Evolutionary conservation across 257 asterid genomes (phyloP), one percentile per base, ranked within the genome.

Genomic region (Lycium barbarum): DNA sequence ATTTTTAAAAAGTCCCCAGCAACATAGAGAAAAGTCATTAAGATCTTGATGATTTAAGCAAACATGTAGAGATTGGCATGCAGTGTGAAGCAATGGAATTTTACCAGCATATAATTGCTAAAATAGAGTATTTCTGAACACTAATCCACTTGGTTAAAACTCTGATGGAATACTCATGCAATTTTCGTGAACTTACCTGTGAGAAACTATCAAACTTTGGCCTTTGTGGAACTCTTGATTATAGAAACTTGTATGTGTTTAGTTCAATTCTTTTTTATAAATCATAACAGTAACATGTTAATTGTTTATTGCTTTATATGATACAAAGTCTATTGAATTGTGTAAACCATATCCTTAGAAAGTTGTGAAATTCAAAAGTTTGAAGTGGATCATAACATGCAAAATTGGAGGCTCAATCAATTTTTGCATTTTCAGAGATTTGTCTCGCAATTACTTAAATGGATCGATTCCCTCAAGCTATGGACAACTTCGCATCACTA

Each of bases 381-480:
- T 79, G 7, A 43, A 11, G 13, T 36, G 14, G 33, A 45, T 26
- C 9, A 17, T 6, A 80, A 43, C 20, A 51, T 45, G 38, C 43
- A 20, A 18, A 49, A 38, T 76, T 51, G 43, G 57, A 63, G 67
- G 33, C 40, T 79, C 8, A 68, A 54, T 59, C 9, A 58, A 0
- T 65, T 63, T 87, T 81, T 86, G 22, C 73, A 40, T 66, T 87
- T 61, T 55, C 93, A 96, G 99, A 79, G 98, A 96, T 86, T 89
- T 96, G 65, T 1, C 92, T 79, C 96, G 92, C 62, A 96, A 96
- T 89, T 90, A 88, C 89, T 88, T 96, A 81, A 92, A 89, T 83
- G 98, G 99, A 84, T 65, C 98, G 17, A 89, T 96, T 87, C 98
- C 99, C 49, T 12, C 88, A 38, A 83, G 13, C 67, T 93, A 88